Evolutionary conservation across 345 rosid species (phyloP).

Genomic region (Eucalyptus cloeziana): DNA sequence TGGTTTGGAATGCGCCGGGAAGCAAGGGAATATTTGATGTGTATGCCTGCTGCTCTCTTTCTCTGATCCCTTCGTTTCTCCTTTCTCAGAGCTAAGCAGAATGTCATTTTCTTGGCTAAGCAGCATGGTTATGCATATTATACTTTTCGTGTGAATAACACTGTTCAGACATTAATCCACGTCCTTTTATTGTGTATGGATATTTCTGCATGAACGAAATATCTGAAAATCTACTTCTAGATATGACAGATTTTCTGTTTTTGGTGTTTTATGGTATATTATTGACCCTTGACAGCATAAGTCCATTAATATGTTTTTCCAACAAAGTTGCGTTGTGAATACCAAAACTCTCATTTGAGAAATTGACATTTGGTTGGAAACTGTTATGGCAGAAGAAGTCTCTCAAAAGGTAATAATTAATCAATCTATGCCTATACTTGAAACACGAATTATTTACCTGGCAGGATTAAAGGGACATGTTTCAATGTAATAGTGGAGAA

Average conservation of each 20-base stretch:
- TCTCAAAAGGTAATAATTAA: background rate
- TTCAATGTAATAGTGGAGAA: constrained; percentile 48
- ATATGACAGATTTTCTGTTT: background rate
- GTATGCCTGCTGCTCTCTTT: constrained; percentile 30
- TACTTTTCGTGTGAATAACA: background rate
- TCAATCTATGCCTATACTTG: background rate
- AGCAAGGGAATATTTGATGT: constrained; percentile 78
- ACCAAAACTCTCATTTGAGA: background rate
- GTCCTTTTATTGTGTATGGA: background rate
- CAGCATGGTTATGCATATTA: background rate
- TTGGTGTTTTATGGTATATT: background rate
- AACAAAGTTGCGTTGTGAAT: background rate
- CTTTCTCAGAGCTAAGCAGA: background rate
- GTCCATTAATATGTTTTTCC: background rate
- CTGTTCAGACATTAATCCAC: background rate
- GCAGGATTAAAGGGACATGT: constrained; percentile 57
- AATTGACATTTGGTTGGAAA: background rate
- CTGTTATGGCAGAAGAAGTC: background rate
- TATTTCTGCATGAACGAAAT: background rate
- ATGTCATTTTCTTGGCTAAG: background rate
- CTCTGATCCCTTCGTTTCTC: background rate
- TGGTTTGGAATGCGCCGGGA: constrained; percentile 67
- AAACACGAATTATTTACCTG: background rate
- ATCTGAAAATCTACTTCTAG: background rate
- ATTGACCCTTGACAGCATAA: background rate